Base-by-base conservation (phyloP, 2,329 filamentous ascomycete genomes). In the Trichoderma aggressivum region DNA sequence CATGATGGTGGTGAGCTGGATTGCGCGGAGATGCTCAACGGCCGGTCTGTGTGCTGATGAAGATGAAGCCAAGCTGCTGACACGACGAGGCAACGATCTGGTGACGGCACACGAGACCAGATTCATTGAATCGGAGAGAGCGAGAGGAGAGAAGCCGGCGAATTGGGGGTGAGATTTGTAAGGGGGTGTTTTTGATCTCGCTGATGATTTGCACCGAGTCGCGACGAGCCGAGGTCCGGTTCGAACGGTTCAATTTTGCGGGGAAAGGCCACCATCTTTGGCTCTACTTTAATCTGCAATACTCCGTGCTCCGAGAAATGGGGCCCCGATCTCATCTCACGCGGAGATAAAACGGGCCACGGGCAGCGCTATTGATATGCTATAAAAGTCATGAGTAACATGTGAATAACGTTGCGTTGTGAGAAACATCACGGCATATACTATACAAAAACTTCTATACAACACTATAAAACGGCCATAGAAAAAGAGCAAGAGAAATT, bases 181-280 rank as follows among this genome's bases (percentile, higher is more conserved):
- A 11, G 26, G 58, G 34, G 28, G 64, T 26, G 18, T 26, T 43
- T 34, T 43, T 36, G 36, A 10, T 18, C 36, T 47, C 3, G 10
- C 34, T n/a, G n/a, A 3, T 16, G 24, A 26, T 32, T 32, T 66
- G 64, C 16, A 34, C 64, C n/a, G 55, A 26, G 50, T 58, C 30
- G 62, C 63, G 64, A 59, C 53, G 21, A 69, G 56, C 66, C 66
- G 66, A 69, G 66, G 66, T 69, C 56, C 66, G 55, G 39, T 32
- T 53, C 43, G 21, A 50, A 50, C 56, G 66, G 56, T 10, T 53
- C 21, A 16, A n/a, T 47, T 66, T 69, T 50, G 56, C 56, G 66
- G 66, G 66, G 56, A 60, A 61, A 53, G 18, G 30, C 30, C 14
- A 50, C 43, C 47, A 26, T n/a, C 26, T 68, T 68, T n/a, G 28